Conservation (phyloP, 306 rosid species). For the Astragalus membranaceus region DNA sequence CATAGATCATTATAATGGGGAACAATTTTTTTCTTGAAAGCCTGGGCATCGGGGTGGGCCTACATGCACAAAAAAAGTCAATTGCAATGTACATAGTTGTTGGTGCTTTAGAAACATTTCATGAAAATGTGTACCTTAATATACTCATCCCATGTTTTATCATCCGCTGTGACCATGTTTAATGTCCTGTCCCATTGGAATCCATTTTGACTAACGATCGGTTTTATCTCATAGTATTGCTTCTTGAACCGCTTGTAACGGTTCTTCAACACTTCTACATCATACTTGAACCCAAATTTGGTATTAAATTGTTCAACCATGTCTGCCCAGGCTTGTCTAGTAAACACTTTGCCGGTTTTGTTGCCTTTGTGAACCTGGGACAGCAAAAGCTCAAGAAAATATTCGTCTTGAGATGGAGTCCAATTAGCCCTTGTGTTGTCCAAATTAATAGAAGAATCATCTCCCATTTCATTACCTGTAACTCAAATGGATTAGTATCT, state of each 20-base stretch:
- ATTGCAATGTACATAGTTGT: conserved; percentile 10
- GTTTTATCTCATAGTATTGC: conserved; percentile 48
- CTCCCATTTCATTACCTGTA: conserved; percentile 41
- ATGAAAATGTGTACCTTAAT: conserved; percentile 30
- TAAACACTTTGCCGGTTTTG: conserved; percentile 37
- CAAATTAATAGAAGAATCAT: conserved; percentile 14
- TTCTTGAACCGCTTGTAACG: conserved; percentile 50
- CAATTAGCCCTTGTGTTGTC: conserved; percentile 46
- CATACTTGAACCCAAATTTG: conserved; percentile 43
- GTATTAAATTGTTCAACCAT: conserved; percentile 45
- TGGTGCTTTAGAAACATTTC: background rate
- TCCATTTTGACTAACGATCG: conserved; percentile 32
- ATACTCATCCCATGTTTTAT: conserved; percentile 31
- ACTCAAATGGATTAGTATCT: background rate
- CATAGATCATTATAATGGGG: conserved; percentile 41
- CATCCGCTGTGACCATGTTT: conserved; percentile 31
- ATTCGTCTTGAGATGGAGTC: conserved; percentile 51
- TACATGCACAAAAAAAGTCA: conserved; percentile 32
- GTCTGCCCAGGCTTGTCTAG: conserved; percentile 42
- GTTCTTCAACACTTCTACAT: conserved; percentile 46
- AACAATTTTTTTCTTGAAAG: conserved; percentile 28
- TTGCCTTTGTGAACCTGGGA: conserved; percentile 43
- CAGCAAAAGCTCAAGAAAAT: conserved; percentile 42
- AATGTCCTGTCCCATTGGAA: conserved; percentile 40
- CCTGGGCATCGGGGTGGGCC: conserved; percentile 42